Conservation (phyloP, 805 yeast genomes). For the Brettanomyces naardenensis region DNA sequence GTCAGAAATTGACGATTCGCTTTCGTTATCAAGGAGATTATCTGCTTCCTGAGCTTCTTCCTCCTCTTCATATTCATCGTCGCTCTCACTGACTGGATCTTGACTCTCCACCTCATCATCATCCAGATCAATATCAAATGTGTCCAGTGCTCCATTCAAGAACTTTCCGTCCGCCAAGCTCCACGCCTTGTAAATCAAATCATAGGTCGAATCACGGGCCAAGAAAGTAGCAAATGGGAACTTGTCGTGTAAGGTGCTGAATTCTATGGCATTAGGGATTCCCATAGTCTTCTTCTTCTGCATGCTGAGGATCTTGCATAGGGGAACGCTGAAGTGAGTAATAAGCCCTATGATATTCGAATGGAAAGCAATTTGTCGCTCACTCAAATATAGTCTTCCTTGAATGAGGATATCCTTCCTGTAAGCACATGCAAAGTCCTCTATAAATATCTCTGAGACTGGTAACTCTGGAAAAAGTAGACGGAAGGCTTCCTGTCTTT, state of each 20-base stretch:
- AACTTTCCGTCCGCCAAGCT: constrained; percentile 30
- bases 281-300: constrained; percentile 59
- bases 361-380: constrained; percentile 50
- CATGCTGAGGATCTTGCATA: constrained; percentile 53
- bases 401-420: constrained; percentile 59
- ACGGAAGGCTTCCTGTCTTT: constrained; percentile 54
- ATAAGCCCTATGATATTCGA: constrained; percentile 64
- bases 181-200: constrained; percentile 56
- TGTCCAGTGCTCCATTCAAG: constrained; percentile 6
- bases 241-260: constrained; percentile 54
- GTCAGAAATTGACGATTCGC: constrained; percentile 23
- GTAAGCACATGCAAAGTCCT: constrained; percentile 58
- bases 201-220: constrained; percentile 47
- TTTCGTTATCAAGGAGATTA: constrained; percentile 16
- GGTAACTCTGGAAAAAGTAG: constrained; percentile 47
- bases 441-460: constrained; percentile 43
- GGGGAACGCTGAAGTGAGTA: constrained; percentile 48
- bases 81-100: constrained; percentile 19
- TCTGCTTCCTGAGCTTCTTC: background rate
- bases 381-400: constrained; percentile 55
- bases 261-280: constrained; percentile 61
- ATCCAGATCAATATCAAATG: constrained; percentile 21
- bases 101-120: constrained; percentile 21
- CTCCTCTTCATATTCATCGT: constrained; percentile 9
- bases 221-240: constrained; percentile 60